Conservation (phyloP, 106 monocot species). For the Platanthera zijinensis region DNA sequence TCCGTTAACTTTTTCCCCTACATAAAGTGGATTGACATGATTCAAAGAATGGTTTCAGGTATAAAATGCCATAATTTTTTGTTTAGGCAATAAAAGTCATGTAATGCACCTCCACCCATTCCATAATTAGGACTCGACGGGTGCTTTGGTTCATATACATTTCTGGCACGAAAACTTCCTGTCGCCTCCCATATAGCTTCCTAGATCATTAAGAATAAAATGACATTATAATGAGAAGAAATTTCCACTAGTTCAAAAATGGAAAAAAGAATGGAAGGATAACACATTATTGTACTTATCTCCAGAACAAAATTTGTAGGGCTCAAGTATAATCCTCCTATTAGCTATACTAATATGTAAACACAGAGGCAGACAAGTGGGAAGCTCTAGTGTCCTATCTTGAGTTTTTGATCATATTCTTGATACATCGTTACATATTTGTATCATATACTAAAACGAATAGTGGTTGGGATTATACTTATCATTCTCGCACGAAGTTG, state of each 20-base stretch:
- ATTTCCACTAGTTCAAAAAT: neutral
- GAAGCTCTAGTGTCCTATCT: too few relatives aligned
- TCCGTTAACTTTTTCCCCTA: conserved; percentile 77
- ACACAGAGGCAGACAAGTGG: too few relatives aligned
- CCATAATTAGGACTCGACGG: conserved; percentile 80
- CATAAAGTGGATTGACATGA: conserved; percentile 14
- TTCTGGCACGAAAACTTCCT: conserved; percentile 80
- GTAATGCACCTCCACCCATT: conserved; percentile 82
- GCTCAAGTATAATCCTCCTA: neutral
- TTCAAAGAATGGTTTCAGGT: neutral
- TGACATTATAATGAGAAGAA: neutral
- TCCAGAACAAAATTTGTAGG: neutral
- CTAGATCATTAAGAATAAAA: conserved; percentile 25
- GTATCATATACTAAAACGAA: neutral
- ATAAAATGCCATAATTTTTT: conserved; percentile 4
- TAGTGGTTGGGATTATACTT: neutral
- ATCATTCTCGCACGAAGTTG: neutral
- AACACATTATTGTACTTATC: neutral
- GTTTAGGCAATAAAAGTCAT: conserved; percentile 1
- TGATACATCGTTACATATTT: neutral
- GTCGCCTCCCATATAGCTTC: conserved; percentile 70
- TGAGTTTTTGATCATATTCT: too few relatives aligned
- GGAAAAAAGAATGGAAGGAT: neutral
- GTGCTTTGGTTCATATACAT: conserved; percentile 77
- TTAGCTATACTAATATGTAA: too few relatives aligned